Percentiles rank a stretch among this genome's conserved stretches.
phyloP scores from a whole-genome alignment of 2,329 filamentous ascomycete genomes.

The Ustulina deusta region DNA sequence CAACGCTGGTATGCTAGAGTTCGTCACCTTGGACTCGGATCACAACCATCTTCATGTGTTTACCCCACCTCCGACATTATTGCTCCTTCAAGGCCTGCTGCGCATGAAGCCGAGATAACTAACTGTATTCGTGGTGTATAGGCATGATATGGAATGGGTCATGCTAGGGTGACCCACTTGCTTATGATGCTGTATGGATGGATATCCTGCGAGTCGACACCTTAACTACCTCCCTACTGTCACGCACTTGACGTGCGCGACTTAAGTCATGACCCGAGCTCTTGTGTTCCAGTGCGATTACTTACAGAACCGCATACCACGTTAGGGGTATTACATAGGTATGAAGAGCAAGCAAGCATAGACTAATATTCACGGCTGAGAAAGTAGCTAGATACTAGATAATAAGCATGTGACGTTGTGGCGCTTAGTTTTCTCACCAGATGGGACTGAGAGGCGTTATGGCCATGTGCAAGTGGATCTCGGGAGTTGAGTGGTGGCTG shows the following conservation, averaged over 20 bases:
- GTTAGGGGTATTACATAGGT: too few species aligned
- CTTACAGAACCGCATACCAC: too few species aligned
- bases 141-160: background rate
- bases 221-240: background rate
- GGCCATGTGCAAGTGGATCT: constrained; percentile 32
- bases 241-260: background rate
- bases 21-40: too few species aligned
- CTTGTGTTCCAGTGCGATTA: background rate
- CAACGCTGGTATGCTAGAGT: too few species aligned
- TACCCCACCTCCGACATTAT: background rate
- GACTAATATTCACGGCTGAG: too few species aligned
- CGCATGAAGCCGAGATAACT: too few species aligned
- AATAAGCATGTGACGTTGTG: constrained; percentile 17
- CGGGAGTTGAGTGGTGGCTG: constrained; percentile 20
- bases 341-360: too few species aligned
- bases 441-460: background rate
- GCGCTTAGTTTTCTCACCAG: constrained; percentile 11
- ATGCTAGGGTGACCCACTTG: background rate
- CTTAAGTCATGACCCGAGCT: background rate
- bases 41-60: background rate
- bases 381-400: too few species aligned
- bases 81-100: too few species aligned
- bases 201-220: background rate
- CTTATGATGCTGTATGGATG: too few species aligned
- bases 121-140: background rate